A percentile compares a stretch with the other conserved stretches of the same genome.
phyloP scores from a whole-genome alignment of 1,284 basidiomycete species.

The Ceratobasidium sp. region DNA sequence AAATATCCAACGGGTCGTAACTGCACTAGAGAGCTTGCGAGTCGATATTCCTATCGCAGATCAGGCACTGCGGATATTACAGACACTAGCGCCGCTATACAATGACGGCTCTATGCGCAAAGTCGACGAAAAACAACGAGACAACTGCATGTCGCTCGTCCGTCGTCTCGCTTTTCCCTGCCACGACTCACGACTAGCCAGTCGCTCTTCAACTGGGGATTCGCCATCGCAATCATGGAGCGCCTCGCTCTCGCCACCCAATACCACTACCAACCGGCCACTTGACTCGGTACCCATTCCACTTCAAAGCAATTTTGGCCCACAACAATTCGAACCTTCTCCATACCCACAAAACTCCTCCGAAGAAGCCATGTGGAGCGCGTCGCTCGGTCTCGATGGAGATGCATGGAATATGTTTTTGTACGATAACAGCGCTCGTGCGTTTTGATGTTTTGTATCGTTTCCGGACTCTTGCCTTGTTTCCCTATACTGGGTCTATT shows the following conservation, averaged over 20 bases:
- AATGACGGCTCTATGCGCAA: constrained; percentile 68
- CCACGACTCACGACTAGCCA: constrained; percentile 67
- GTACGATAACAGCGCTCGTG: constrained; percentile 24
- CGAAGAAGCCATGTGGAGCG: constrained; percentile 62
- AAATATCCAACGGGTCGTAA: constrained; percentile 76
- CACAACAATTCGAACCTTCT: constrained; percentile 43
- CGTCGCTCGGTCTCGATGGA: constrained; percentile 59
- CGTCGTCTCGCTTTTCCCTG: constrained; percentile 83
- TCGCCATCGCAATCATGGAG: constrained; percentile 39
- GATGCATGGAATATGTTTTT: constrained; percentile 45
- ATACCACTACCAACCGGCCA: constrained; percentile 22
- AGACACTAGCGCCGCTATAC: constrained; percentile 77
- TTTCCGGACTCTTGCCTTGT: background rate
- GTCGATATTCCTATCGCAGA: constrained; percentile 73
- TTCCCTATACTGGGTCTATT: background rate
- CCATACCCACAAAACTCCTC: constrained; percentile 55
- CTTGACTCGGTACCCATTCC: constrained; percentile 32
- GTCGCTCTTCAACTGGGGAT: constrained; percentile 40
- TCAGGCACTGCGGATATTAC: constrained; percentile 77
- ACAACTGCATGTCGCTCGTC: constrained; percentile 66
- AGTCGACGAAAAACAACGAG: constrained; percentile 53
- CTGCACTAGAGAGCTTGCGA: constrained; percentile 72
- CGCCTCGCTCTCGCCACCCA: constrained; percentile 37
- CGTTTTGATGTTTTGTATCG: constrained; percentile 24
- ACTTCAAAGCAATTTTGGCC: constrained; percentile 41